These are phyloP conservation scores for Pulveroboletus sp. DNA, from an alignment of 768 basidiomycete species.

Conservation along the genomic window DNA sequence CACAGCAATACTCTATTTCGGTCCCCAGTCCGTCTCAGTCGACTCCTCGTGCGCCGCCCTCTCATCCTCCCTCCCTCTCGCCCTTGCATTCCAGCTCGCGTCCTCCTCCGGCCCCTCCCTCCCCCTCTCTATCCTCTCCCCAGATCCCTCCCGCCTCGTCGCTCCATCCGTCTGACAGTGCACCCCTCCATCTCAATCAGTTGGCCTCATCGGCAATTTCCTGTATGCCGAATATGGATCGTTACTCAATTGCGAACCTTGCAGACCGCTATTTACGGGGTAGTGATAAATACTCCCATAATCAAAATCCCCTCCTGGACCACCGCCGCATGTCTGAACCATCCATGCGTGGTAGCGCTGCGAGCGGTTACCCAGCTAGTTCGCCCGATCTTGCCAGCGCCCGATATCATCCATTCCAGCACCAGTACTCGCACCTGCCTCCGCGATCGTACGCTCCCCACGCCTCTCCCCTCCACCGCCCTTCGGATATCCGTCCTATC, in stretches of 20 bases:
- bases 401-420: slow-evolving; percentile 38
- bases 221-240: slow-evolving; percentile 38
- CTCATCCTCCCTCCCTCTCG: slow-evolving; percentile 11
- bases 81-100: not conserved
- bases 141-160: slow-evolving; percentile 36
- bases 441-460: slow-evolving; percentile 36
- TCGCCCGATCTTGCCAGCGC: slow-evolving; percentile 28
- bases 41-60: slow-evolving; percentile 16
- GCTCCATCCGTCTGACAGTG: slow-evolving; percentile 38
- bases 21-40: slow-evolving; percentile 14
- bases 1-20: slow-evolving; percentile 10
- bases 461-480: slow-evolving; percentile 43
- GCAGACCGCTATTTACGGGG: slow-evolving; percentile 40
- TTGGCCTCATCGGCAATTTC: slow-evolving; percentile 41
- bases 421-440: slow-evolving; percentile 32
- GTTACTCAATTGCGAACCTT: slow-evolving; percentile 34
- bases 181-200: slow-evolving; percentile 42
- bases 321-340: slow-evolving; percentile 71
- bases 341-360: slow-evolving; percentile 42
- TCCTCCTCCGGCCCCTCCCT: slow-evolving; percentile 15
- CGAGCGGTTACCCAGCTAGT: slow-evolving; percentile 33
- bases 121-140: slow-evolving; percentile 43
- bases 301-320: slow-evolving; percentile 40
- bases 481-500: slow-evolving; percentile 41
- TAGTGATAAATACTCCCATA: slow-evolving; percentile 33